These are phyloP conservation scores for Tylopilus balloui DNA, from an alignment of 768 basidiomycete genomes.

Conservation along the genomic window DNA sequence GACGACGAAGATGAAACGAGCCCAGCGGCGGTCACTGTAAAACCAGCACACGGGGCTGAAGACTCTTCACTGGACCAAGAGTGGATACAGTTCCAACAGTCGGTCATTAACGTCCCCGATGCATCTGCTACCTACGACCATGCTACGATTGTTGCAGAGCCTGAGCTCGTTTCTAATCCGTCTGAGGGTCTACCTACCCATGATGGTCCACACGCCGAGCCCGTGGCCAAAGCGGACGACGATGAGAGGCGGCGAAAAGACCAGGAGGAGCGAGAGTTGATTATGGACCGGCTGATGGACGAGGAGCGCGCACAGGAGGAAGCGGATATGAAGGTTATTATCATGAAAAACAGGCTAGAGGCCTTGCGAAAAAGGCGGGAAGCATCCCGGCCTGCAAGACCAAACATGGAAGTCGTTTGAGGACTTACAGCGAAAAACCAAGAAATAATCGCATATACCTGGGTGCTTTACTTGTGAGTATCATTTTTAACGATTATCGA, in stretches of 20 bases:
- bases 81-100: slow-evolving; percentile 68
- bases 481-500: neutral
- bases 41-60: neutral
- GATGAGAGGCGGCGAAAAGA: slow-evolving; percentile 48
- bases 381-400: slow-evolving; percentile 24
- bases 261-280: slow-evolving; percentile 72
- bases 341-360: slow-evolving; percentile 64
- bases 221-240: slow-evolving; percentile 21
- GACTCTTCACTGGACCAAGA: slow-evolving; percentile 55
- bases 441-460: neutral
- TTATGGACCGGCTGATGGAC: slow-evolving; percentile 80
- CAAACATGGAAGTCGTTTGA: slow-evolving; percentile 18
- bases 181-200: slow-evolving; percentile 47
- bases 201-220: slow-evolving; percentile 19
- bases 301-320: slow-evolving; percentile 87
- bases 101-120: slow-evolving; percentile 46
- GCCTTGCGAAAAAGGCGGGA: slow-evolving; percentile 48
- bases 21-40: neutral
- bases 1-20: slow-evolving; percentile 41
- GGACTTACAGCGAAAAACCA: neutral
- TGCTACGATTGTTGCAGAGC: slow-evolving; percentile 70
- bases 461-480: neutral
- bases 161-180: slow-evolving; percentile 47
- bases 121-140: slow-evolving; percentile 52
- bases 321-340: slow-evolving; percentile 68